phyloP scores from a whole-genome alignment of 305 asterid genomes.

The Fraxinus dipetala region DNA sequence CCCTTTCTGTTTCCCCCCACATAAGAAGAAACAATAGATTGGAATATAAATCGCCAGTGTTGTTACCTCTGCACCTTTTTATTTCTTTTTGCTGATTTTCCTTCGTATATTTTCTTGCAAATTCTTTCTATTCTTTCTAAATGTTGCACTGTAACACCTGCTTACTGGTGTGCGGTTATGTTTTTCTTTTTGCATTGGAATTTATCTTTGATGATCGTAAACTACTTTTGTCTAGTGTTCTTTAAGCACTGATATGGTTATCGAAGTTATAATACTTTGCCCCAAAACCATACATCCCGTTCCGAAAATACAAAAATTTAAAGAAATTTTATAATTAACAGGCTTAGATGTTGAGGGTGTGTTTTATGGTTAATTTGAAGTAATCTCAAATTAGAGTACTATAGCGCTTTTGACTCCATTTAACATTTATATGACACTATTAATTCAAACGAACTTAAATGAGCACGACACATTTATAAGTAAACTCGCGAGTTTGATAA shows the following conservation, averaged over 20 bases:
- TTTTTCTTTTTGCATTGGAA: not conserved
- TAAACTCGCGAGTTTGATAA: not conserved
- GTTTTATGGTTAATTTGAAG: not conserved
- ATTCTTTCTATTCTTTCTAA: not conserved
- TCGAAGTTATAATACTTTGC: not conserved
- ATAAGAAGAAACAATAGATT: not conserved
- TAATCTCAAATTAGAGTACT: not conserved
- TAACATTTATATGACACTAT: not conserved
- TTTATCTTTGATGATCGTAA: not conserved
- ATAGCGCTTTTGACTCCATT: not conserved
- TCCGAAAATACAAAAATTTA: not conserved
- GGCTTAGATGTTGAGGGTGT: not conserved
- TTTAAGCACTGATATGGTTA: not conserved
- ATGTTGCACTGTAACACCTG: slow-evolving; percentile 1
- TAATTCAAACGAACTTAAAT: not conserved
- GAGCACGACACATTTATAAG: not conserved
- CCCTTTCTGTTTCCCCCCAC: not conserved
- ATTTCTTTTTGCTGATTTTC: not conserved
- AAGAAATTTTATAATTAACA: not conserved
- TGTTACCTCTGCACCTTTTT: not conserved
- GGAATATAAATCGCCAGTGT: not conserved
- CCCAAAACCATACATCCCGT: not conserved
- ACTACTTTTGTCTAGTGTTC: not conserved
- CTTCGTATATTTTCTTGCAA: not conserved
- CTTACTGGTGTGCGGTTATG: not conserved